A percentile compares a stretch with the other conserved stretches of the same genome.
phyloP scores from a whole-genome alignment of 1,139 yeast genomes.

The Hyphopichia fennica region DNA sequence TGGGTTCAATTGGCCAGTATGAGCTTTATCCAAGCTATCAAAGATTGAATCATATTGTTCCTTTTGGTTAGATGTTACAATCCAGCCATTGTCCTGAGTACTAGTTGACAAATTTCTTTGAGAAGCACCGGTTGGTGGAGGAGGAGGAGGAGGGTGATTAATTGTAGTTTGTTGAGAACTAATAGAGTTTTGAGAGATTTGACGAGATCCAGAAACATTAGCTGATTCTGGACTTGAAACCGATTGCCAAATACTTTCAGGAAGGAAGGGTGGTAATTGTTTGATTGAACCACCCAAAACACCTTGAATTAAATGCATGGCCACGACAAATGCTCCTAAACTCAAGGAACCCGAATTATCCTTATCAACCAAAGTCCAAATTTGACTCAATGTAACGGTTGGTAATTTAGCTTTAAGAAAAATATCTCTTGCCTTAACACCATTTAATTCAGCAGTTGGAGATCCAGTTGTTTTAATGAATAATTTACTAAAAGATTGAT shows the following conservation, averaged over 20 bases:
- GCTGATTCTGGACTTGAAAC: slow-evolving; percentile 23
- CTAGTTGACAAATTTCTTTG: slow-evolving; percentile 12
- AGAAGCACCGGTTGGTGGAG: slow-evolving; percentile 3
- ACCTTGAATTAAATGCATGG: slow-evolving; percentile 93
- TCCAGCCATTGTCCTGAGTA: slow-evolving; percentile 54
- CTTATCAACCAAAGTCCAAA: slow-evolving; percentile 87
- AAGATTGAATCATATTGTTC: slow-evolving; percentile 80
- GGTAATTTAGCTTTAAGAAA: slow-evolving; percentile 87
- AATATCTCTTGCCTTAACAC: slow-evolving; percentile 77
- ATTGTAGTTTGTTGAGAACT: slow-evolving; percentile 50
- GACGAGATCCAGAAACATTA: slow-evolving; percentile 25
- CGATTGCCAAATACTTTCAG: slow-evolving; percentile 67
- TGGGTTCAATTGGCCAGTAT: slow-evolving; percentile 66
- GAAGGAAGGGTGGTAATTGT: slow-evolving; percentile 68
- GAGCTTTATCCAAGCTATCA: slow-evolving; percentile 67
- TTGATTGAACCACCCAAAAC: slow-evolving; percentile 65
- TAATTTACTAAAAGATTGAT: slow-evolving; percentile 68
- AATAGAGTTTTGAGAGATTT: slow-evolving; percentile 45
- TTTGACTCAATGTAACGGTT: slow-evolving; percentile 70
- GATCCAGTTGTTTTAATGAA: slow-evolving; percentile 74
- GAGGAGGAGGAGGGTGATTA: slow-evolving; percentile 30
- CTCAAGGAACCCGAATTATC: slow-evolving; percentile 70
- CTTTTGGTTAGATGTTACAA: slow-evolving; percentile 64
- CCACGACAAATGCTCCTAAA: slow-evolving; percentile 77
- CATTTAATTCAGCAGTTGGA: slow-evolving; percentile 50